Conservation (phyloP, 208 protist species). For the Spongospora subterranea region DNA sequence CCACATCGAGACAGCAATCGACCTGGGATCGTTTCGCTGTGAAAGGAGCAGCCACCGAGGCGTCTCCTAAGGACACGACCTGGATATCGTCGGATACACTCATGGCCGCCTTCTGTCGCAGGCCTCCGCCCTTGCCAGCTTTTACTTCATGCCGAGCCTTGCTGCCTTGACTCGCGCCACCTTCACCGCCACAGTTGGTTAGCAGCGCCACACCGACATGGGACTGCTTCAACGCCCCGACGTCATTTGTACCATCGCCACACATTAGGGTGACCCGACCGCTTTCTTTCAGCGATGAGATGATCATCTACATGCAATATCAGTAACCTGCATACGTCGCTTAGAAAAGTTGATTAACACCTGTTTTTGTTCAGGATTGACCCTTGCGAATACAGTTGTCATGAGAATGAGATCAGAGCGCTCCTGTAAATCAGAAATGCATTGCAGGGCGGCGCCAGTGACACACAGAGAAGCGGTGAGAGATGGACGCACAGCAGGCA, state of each 20-base stretch:
- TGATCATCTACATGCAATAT: slow-evolving; percentile 34
- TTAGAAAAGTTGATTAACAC: not conserved
- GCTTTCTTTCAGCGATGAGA: slow-evolving; percentile 64
- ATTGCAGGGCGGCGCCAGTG: not conserved
- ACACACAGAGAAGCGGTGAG: not conserved
- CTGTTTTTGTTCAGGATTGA: slow-evolving; percentile 65
- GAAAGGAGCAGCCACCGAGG: slow-evolving; percentile 87
- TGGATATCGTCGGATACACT: not conserved
- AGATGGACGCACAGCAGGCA: not conserved
- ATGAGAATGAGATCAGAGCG: not conserved
- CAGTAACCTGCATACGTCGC: not conserved
- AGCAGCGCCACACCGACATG: slow-evolving; percentile 95
- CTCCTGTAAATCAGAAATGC: not conserved
- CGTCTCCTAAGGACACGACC: slow-evolving; percentile 75
- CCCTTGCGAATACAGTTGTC: slow-evolving; percentile 64
- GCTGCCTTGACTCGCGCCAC: not conserved
- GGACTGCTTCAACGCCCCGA: slow-evolving; percentile 98
- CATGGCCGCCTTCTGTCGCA: not conserved
- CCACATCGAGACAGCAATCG: slow-evolving; percentile 79
- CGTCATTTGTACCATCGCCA: slow-evolving; percentile 95
- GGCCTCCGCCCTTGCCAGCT: not conserved
- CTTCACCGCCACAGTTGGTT: slow-evolving; percentile 59
- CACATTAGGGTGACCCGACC: slow-evolving; percentile 82
- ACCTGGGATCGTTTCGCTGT: slow-evolving; percentile 71
- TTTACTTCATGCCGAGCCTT: not conserved